Evolutionary conservation across 177 flowering plant species (phyloP), one percentile per base, ranked within the genome.

Genomic region (Vitis hybrid): DNA sequence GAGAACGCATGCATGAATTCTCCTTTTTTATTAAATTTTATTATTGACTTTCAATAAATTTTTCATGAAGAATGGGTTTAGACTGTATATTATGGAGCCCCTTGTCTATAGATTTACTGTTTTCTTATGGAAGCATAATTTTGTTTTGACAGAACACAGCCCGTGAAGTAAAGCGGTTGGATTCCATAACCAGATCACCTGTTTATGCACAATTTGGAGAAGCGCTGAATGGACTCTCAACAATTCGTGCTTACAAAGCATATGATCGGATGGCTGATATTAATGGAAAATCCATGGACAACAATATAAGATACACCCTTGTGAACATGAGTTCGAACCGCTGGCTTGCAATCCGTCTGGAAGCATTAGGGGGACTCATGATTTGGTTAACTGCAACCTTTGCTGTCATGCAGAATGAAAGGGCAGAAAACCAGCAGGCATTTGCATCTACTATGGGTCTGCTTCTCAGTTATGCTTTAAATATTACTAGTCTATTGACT

Each of bases 151-250:
- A 94, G 99, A 93, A 89, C 82, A 90, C 96, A 32, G 86, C 98
- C 11, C 92, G 99, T 73, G 99, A 95, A 83, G 93, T 91, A 18
- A 95, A 95, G 77, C 93, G 99, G 1, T 70, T 95, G 80, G 97
- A 93, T 82, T 95, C 99, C 67, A 83, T 91, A 58, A 84, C 90
- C 11, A 87, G 98, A 81, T 95, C 99, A 53, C 99, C 99, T 65
- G 97, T 95, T 52, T 95, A 95, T 85, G 99, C 99, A 57, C 99
- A 95, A 79, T 95, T 95, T 82, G 89, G 95, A 65, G 99, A 95
- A 85, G 98, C 99, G 30, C 76, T 95, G 55, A 93, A 95, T 85
- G 99, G 99, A 46, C 71, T 95, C 20, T 79, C 95, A 30, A 87
- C 91, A 8, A 95, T 95, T 60, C 92, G 99, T 68, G 99, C 97